These are phyloP conservation scores for Arabidopsis hybrid DNA, from an alignment of 441 rosid genomes.

Conservation along the genomic window DNA sequence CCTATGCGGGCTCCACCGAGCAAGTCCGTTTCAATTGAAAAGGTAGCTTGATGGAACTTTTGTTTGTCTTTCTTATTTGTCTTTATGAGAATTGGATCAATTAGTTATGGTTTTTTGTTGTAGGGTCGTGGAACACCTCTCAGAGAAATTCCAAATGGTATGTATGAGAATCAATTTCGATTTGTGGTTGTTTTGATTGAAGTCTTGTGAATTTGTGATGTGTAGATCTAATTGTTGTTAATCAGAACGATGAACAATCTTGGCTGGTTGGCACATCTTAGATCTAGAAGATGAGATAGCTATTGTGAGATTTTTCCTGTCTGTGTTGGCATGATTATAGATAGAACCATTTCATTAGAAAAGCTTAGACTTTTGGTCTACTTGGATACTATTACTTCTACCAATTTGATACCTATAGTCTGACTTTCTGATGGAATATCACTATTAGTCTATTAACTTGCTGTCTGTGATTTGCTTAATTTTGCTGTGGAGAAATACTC, in stretches of 20 bases:
- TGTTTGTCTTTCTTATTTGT: not conserved
- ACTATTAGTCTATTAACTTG: not conserved
- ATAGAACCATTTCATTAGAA: not conserved
- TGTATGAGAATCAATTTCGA: not conserved
- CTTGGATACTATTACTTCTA: not conserved
- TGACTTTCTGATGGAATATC: conserved; percentile 9
- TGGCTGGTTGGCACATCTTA: conserved; percentile 25
- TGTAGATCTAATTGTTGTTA: not conserved
- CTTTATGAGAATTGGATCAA: conserved; percentile 13
- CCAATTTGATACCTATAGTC: not conserved
- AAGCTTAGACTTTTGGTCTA: not conserved
- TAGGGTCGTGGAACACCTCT: conserved; percentile 94
- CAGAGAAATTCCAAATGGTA: conserved; percentile 96
- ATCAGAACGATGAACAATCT: not conserved
- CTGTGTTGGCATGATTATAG: not conserved
- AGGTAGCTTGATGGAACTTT: conserved; percentile 49
- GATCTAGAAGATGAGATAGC: conserved; percentile 28
- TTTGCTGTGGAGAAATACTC: not conserved
- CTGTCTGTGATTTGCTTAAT: conserved; percentile 11
- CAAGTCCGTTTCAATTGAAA: conserved; percentile 73
- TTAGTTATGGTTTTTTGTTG: conserved; percentile 7
- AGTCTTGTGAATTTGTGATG: conserved; percentile 22
- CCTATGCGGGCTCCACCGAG: conserved; percentile 55
- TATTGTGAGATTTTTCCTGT: not conserved
- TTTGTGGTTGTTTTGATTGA: conserved; percentile 20